These are phyloP conservation scores for Stenogyne calaminthoides DNA, from an alignment of 305 asterid genomes.

Conservation along the genomic window DNA sequence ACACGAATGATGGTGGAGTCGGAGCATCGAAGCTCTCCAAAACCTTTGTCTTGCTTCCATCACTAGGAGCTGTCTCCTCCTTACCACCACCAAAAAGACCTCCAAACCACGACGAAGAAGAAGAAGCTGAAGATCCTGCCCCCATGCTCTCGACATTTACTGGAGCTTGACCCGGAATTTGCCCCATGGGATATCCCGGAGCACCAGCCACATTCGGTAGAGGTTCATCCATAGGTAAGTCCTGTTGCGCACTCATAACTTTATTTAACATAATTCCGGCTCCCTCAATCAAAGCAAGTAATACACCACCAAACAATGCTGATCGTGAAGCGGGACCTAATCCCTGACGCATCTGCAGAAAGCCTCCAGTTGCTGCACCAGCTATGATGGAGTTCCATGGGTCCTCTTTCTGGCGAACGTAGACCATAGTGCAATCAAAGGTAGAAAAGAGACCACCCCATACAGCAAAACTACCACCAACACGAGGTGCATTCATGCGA, in stretches of 20 bases:
- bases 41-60: slow-evolving; percentile 78
- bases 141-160: slow-evolving; percentile 38
- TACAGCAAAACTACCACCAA: slow-evolving; percentile 67
- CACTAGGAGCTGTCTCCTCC: slow-evolving; percentile 51
- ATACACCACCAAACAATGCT: slow-evolving; percentile 51
- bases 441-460: slow-evolving; percentile 73
- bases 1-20: slow-evolving; percentile 86
- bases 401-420: slow-evolving; percentile 57
- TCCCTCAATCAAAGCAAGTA: slow-evolving; percentile 61
- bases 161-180: slow-evolving; percentile 43
- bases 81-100: slow-evolving; percentile 71
- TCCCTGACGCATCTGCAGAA: slow-evolving; percentile 64
- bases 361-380: slow-evolving; percentile 70
- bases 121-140: slow-evolving; percentile 32
- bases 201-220: slow-evolving; percentile 39
- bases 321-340: slow-evolving; percentile 53
- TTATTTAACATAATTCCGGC: slow-evolving; percentile 63
- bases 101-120: slow-evolving; percentile 79
- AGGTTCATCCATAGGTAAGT: slow-evolving; percentile 49
- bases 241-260: slow-evolving; percentile 43
- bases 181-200: slow-evolving; percentile 51
- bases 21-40: slow-evolving; percentile 96
- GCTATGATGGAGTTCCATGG: slow-evolving; percentile 70
- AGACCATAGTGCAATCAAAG: slow-evolving; percentile 64
- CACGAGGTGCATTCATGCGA: slow-evolving; percentile 64